These are phyloP conservation scores for Epithemia pelagica DNA, from an alignment of 108 stramenopile genomes.

Conservation along the genomic window DNA sequence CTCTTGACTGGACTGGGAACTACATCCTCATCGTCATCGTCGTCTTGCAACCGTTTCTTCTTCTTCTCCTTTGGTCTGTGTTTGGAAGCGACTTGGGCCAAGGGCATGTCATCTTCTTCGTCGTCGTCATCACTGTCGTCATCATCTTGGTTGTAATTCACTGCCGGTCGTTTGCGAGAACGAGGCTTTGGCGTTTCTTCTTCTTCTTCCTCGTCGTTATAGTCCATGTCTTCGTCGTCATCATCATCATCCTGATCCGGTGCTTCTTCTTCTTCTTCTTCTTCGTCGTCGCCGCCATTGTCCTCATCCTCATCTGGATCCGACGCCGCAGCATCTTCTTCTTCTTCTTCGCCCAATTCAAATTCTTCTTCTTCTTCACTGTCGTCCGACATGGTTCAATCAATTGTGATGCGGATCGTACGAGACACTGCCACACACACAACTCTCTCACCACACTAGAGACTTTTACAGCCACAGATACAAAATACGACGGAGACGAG, in stretches of 20 bases:
- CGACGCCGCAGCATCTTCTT: background rate
- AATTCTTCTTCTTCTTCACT: background rate
- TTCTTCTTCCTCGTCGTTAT: background rate
- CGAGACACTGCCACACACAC: too few relatives aligned
- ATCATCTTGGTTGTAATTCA: background rate
- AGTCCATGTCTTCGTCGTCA: constrained; percentile 1
- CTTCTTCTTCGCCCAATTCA: background rate
- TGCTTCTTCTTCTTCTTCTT: constrained; percentile 3
- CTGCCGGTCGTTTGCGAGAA: background rate
- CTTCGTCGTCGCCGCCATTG: background rate
- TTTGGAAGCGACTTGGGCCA: background rate
- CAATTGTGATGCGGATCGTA: too few relatives aligned
- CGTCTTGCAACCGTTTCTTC: background rate
- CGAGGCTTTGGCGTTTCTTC: background rate
- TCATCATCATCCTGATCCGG: background rate
- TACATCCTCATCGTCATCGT: background rate
- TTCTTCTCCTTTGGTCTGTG: background rate
- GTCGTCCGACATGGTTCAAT: too few relatives aligned
- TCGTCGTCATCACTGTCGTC: background rate
- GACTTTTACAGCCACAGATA: too few relatives aligned
- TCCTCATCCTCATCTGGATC: constrained; percentile 1
- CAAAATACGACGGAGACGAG: too few relatives aligned
- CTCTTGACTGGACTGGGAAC: background rate
- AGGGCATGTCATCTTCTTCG: background rate
- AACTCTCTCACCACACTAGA: too few relatives aligned